Conservation (phyloP, 2,329 filamentous ascomycete species). For the Colletotrichum lentis region DNA sequence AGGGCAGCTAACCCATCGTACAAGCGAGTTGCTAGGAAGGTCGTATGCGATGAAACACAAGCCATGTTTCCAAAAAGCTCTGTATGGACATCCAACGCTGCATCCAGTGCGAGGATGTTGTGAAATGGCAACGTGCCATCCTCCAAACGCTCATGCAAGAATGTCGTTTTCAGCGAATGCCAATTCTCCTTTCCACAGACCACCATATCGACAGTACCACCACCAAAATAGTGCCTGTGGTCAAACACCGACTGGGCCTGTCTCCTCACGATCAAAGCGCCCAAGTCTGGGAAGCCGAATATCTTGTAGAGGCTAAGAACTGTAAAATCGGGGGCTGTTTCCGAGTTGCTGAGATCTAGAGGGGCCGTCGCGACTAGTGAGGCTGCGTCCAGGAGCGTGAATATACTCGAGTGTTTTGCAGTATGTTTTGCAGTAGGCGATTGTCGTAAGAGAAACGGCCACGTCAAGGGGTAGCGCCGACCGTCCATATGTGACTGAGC, state of each 20-base stretch:
- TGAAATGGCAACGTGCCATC: slow-evolving; percentile 93
- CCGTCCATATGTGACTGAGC: slow-evolving; percentile 39
- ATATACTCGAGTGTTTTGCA: slow-evolving; percentile 2
- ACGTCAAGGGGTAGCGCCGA: slow-evolving; percentile 57
- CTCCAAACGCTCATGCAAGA: slow-evolving; percentile 83
- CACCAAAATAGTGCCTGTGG: slow-evolving; percentile 84
- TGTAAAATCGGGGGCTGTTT: slow-evolving; percentile 79
- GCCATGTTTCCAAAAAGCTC: slow-evolving; percentile 76
- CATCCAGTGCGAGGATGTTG: slow-evolving; percentile 82
- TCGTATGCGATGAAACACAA: slow-evolving; percentile 74
- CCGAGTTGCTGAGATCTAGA: slow-evolving; percentile 71
- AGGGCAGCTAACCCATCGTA: slow-evolving; percentile 66
- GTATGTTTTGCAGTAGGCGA: not conserved
- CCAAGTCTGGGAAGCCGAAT: slow-evolving; percentile 95
- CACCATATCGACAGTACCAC: slow-evolving; percentile 93
- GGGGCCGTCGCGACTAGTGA: slow-evolving; percentile 80
- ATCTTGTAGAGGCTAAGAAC: slow-evolving; percentile 95
- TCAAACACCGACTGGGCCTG: slow-evolving; percentile 70
- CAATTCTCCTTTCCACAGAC: slow-evolving; percentile 79
- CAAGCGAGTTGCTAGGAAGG: slow-evolving; percentile 68
- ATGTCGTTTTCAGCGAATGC: slow-evolving; percentile 78
- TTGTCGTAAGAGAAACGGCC: slow-evolving; percentile 61
- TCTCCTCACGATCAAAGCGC: slow-evolving; percentile 83
- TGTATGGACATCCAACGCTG: slow-evolving; percentile 74
- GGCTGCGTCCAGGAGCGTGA: slow-evolving; percentile 68